Evolutionary conservation across 2,329 filamentous ascomycete genomes (phyloP), one percentile per base, ranked within the genome.

Genomic region (Coleophoma eucalyptorum): DNA sequence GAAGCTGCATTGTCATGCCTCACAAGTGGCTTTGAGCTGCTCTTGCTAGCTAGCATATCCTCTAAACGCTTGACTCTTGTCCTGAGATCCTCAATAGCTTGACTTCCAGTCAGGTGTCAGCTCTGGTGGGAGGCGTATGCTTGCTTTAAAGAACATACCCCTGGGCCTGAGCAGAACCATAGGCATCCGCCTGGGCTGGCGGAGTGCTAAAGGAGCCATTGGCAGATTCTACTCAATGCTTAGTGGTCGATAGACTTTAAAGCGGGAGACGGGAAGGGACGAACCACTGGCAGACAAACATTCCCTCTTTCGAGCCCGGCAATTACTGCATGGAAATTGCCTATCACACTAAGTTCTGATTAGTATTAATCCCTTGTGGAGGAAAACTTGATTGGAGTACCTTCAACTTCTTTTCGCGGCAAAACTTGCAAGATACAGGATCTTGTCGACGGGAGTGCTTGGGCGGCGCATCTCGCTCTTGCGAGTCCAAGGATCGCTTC

Each of bases 351-450:
- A 12, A 6, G 16, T 2, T 15, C 35, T 15, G 13, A 5, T 26
- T 8, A 26, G 26, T 8, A 26, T 26, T 26, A 8, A 8, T 26
- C 26, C 10, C 26, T 7, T 26, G 26, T 26, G 26, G 10, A 26
- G 26, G 6, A 8, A 8, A 26, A 8, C 26, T 26, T 26, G 26
- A 26, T 26, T 26, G 26, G 26, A 26, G 6, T 20, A 21, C 18
- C 47, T 60, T 55, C n/a, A 52, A 37, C 35, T 62, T 62, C 49
- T 57, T 63, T 6, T 49, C 49, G 4, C 61, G 51, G 37, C 58
- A 61, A n/a, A 61, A 58, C 31, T 56, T 31, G 33, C 61, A 61
- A 20, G 60, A 62, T 10, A 62, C 58, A 11, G 58, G 58, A 26
- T 60, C 56, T 48, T 61, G 58, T 6, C 59, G 55, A 8, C 58